A percentile compares a stretch with the other conserved stretches of the same genome.
Conservation (phyloP, 208 protist genomes). For the Strigomonas culicis region DNA sequence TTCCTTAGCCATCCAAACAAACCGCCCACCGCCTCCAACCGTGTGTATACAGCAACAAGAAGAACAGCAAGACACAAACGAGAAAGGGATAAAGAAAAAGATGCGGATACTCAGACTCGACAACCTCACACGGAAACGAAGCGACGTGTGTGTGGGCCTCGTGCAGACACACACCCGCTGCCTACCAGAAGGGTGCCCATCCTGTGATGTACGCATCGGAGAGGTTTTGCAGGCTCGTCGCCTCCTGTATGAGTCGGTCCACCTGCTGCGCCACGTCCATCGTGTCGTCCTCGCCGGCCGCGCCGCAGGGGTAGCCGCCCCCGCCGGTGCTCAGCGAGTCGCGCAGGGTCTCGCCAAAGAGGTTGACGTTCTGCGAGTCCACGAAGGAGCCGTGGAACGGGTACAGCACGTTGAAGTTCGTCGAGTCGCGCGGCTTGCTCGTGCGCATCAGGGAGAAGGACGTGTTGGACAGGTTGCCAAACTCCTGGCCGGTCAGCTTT, state of each 20-base stretch:
- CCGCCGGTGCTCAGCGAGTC: conserved; percentile 25
- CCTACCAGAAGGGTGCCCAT: conserved; percentile 91
- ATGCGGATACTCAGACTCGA: background rate
- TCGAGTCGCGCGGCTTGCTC: conserved; percentile 25
- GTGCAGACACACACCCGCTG: too few relatives aligned
- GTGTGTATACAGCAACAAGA: background rate
- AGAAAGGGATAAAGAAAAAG: background rate
- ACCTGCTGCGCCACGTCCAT: conserved; percentile 84
- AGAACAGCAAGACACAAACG: background rate
- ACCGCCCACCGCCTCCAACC: too few relatives aligned
- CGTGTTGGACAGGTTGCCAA: conserved; percentile 51
- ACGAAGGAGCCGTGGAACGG: conserved; percentile 34
- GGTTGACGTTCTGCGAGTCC: conserved; percentile 34
- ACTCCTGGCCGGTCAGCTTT: conserved; percentile 87
- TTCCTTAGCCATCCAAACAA: too few relatives aligned
- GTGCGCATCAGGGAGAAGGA: conserved; percentile 47
- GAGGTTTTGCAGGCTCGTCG: conserved; percentile 86
- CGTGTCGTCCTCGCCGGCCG: conserved; percentile 51
- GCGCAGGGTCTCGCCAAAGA: conserved; percentile 38
- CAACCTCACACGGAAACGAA: background rate
- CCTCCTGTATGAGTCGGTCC: conserved; percentile 87
- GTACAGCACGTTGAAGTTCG: conserved; percentile 17
- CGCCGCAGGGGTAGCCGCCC: background rate
- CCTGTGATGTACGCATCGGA: conserved; percentile 87
- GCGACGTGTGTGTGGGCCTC: too few relatives aligned